Percentiles rank a stretch among this genome's conserved stretches.
Conservation (phyloP, 1,284 basidiomycete genomes). For the Coriolopsis trogii region DNA sequence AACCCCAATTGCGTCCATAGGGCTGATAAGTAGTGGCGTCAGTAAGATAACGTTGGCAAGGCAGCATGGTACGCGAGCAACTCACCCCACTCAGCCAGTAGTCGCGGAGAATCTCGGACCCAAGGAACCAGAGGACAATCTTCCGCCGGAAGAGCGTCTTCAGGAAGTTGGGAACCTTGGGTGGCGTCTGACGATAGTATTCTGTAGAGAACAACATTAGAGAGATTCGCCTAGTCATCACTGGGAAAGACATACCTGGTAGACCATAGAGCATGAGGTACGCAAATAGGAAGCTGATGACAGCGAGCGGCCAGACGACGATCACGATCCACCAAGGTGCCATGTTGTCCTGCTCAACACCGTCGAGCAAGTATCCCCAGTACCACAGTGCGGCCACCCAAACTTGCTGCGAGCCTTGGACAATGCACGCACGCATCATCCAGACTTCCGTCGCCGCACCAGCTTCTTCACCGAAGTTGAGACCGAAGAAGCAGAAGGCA, state of each 20-base stretch:
- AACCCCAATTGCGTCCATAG: slow-evolving; percentile 91
- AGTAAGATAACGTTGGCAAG: neutral
- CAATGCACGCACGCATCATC: slow-evolving; percentile 86
- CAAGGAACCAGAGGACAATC: slow-evolving; percentile 91
- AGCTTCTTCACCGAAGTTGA: slow-evolving; percentile 96
- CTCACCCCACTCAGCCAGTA: slow-evolving; percentile 91
- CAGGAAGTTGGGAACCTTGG: slow-evolving; percentile 90
- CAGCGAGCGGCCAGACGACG: slow-evolving; percentile 82
- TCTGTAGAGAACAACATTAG: slow-evolving; percentile 44
- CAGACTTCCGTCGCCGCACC: slow-evolving; percentile 92
- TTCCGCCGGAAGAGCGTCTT: slow-evolving; percentile 87
- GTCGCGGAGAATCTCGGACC: slow-evolving; percentile 85
- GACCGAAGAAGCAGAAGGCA: slow-evolving; percentile 89
- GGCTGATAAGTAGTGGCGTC: slow-evolving; percentile 48
- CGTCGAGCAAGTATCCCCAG: slow-evolving; percentile 84
- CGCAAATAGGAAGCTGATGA: slow-evolving; percentile 74
- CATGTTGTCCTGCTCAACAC: slow-evolving; percentile 46
- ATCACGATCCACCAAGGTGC: slow-evolving; percentile 85
- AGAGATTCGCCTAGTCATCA: neutral
- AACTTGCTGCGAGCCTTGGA: slow-evolving; percentile 91
- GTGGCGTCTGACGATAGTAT: slow-evolving; percentile 87
- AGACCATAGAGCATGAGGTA: slow-evolving; percentile 85
- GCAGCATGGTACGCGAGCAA: slow-evolving; percentile 28
- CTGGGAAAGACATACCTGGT: slow-evolving; percentile 59
- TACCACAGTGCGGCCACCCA: slow-evolving; percentile 95